Base-by-base conservation (phyloP, 441 rosid genomes). In the Cnidoscolus chayamansa region DNA sequence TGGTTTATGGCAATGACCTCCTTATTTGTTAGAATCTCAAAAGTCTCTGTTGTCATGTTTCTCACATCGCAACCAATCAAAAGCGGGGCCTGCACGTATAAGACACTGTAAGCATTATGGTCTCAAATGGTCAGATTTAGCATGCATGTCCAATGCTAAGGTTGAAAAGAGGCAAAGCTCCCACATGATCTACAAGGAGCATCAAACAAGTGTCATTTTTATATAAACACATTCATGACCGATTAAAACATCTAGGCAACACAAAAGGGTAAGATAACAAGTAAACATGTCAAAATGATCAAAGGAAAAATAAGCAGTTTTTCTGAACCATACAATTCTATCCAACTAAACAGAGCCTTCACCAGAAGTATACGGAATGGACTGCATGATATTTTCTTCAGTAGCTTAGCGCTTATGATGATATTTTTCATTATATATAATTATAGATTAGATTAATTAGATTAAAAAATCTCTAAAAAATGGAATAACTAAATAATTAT, bases 41-140 rank as follows among this genome's bases (percentile, higher is more conserved):
- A 72, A 48, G 97, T 83, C 78, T 91, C 98, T 2, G 88, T 78
- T 15, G 93, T 90, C 83, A 93, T 86, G 74, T 89, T 89, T 81
- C 96, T 87, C 79, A 91, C 87, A 77, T 93, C 97, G 67, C 98
- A 93, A 65, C 98, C 98, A 65, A 93, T 77, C 86, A 91, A 80
- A 78, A 93, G 97, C 1, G 98, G 98, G 56, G 98, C 92, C 97
- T 93, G 90, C 81, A 82, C 63, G 73, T 74, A 56, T 17, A 74
- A 64, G 72, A n/a, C 37, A 9, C 7, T 0, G 51, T 10, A 31
- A 65, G 62, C 49, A 40, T 40, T 16, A 74, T 61, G 55, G 62
- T 32, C 40, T 60, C 15, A 19, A 63, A 72, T 35, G n/a, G 32
- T 65, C 73, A 68, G n/a, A n/a, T 62, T 63, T 40, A 63, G 62